phyloP scores from a whole-genome alignment of 164 flowering plant species.

The Vitis riparia region DNA sequence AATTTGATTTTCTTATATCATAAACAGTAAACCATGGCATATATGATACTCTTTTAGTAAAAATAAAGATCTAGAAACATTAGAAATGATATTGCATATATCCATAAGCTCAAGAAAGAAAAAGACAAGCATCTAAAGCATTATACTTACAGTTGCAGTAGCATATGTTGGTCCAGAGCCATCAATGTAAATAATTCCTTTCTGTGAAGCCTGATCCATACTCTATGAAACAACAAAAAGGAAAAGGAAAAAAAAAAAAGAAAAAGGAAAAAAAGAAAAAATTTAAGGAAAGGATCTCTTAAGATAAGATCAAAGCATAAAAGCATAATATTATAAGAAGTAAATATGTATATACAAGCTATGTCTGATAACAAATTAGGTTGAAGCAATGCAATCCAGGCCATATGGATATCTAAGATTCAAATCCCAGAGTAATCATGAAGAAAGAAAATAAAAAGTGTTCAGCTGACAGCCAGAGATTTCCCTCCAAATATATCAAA shows the following conservation, averaged over 20 bases:
- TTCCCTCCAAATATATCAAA: no score
- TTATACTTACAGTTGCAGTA: conserved; percentile 71
- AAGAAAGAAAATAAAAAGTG: no score
- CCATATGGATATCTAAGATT: no score
- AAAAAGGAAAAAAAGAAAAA: background rate
- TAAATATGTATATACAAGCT: background rate
- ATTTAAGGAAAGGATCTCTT: no score
- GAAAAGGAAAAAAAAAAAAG: background rate
- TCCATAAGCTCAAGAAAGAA: conserved; percentile 4
- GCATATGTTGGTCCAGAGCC: conserved; percentile 98
- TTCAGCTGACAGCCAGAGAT: no score
- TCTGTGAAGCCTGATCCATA: conserved; percentile 66
- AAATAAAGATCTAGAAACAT: background rate
- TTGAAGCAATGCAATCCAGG: background rate
- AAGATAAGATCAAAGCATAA: no score
- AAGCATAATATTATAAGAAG: no score
- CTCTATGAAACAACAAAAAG: conserved; percentile 41
- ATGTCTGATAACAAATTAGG: background rate
- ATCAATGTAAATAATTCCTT: conserved; percentile 78
- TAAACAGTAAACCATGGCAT: background rate
- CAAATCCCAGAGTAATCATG: no score
- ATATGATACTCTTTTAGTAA: no score
- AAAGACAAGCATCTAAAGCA: conserved; percentile 4
- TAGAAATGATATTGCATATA: background rate
- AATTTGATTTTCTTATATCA: background rate